Base-by-base conservation (phyloP, 2,329 filamentous ascomycete genomes). In the Aspergillus pseudoterreus region DNA sequence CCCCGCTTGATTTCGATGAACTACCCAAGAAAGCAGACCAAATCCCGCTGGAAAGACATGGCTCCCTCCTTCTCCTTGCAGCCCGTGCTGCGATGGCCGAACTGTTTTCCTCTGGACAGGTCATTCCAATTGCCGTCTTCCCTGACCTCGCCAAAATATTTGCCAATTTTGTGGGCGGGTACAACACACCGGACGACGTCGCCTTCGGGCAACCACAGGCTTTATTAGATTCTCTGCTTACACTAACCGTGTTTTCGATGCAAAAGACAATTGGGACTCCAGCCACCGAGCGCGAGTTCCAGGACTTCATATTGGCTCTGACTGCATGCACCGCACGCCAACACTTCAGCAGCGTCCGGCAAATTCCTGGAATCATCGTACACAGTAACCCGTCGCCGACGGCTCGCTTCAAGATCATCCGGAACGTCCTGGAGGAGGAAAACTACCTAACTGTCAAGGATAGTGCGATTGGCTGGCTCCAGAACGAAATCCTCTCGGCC, bases 381-480 rank as follows among this genome's bases (percentile, higher is more conserved):
- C 76, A 79, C 52, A 80, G 74, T 2, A 78, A 83, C 49, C 78
- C 80, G 4, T 78, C 78, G 9, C 73, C 78, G 24, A 61, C 73
- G 6, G 74, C 75, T 1, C 75, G 80, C 3, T 71, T 82, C 30
- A 77, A 77, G 4, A 75, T 83, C 56, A 81, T 83, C 48, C 73
- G 75, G 4, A 77, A 78, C 42, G 79, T 81, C 2, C 69, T 84
- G 3, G 77, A 82, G 55, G 73, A 82, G 45, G 78, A 78, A 15
- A 73, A 74, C 0, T 77, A 80, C 52, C 74, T 78, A 43, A 79
- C 80, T 14, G 74, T 81, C 35, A 81, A 81, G 58, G 79, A 80
- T 33, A 78, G 76, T 39, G 82, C 81, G 2, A 76, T 85, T 4
- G 76, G 78, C 32, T 85, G 82, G 82, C 69, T 84, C 32, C 84